phyloP scores from a whole-genome alignment of 306 rosid genomes.

The Canavalia ensiformis region DNA sequence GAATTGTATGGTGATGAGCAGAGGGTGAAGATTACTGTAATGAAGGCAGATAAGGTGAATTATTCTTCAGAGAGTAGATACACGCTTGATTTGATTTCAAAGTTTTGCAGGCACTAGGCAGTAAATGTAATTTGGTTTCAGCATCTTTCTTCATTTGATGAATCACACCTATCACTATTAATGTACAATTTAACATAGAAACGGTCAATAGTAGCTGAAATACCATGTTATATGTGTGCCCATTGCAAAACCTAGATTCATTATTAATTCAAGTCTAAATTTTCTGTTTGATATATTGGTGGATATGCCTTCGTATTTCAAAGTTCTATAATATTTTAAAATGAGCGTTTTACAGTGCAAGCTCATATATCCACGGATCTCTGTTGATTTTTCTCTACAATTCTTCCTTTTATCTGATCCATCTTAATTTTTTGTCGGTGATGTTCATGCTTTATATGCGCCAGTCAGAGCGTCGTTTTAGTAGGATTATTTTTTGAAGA shows the following conservation, averaged over 20 bases:
- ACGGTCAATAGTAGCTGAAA: background rate
- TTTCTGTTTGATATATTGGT: background rate
- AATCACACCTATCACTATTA: constrained; percentile 2
- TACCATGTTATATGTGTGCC: background rate
- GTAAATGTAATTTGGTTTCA: constrained; percentile 14
- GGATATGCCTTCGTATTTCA: background rate
- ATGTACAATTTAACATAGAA: constrained; percentile 7
- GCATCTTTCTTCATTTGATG: constrained; percentile 2
- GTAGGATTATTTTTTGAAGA: background rate
- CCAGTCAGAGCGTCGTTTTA: background rate
- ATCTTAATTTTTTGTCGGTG: background rate
- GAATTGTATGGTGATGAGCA: constrained; percentile 83
- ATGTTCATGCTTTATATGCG: background rate
- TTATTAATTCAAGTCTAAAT: constrained; percentile 5
- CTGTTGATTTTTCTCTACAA: background rate
- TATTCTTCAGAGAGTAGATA: constrained; percentile 64
- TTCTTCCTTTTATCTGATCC: background rate
- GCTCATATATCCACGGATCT: background rate
- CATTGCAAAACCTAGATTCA: constrained; percentile 30
- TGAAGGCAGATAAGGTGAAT: constrained; percentile 74
- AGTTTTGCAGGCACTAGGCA: constrained; percentile 54
- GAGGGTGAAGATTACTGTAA: constrained; percentile 76
- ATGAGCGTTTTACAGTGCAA: background rate
- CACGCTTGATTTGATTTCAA: constrained; percentile 64
- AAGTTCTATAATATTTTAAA: background rate